A percentile compares a stretch with the other conserved stretches of the same genome.
Evolutionary conservation across 129 eudicot species (phyloP).

Genomic region (Flaveria robusta): DNA sequence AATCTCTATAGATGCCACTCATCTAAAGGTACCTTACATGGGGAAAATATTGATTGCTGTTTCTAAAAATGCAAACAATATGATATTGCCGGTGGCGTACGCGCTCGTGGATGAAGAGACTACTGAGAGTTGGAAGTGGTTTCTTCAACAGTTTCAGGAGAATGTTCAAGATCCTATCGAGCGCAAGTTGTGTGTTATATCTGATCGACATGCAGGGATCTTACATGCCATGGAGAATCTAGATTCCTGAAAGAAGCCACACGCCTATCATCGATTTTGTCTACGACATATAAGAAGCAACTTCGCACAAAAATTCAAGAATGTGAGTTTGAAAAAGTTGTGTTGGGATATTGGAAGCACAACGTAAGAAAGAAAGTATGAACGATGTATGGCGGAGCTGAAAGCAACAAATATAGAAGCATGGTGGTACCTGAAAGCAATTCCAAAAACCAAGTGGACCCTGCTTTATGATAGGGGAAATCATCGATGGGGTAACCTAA

Average conservation of each 20-base stretch:
- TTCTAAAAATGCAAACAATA: too few relatives aligned
- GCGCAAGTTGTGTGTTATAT: neutral
- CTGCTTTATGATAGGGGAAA: too few relatives aligned
- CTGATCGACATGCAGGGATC: neutral
- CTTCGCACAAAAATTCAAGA: neutral
- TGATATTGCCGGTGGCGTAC: too few relatives aligned
- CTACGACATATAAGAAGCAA: neutral
- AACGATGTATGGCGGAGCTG: too few relatives aligned
- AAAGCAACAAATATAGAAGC: too few relatives aligned
- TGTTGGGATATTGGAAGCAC: neutral
- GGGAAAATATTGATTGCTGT: neutral
- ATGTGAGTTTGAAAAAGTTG: neutral
- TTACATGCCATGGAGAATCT: neutral
- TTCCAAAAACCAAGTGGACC: neutral
- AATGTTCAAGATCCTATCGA: neutral
- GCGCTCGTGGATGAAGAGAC: neutral
- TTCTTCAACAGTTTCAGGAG: too few relatives aligned
- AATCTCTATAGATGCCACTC: too few relatives aligned
- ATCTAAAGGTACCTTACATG: too few relatives aligned
- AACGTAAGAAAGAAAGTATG: neutral
- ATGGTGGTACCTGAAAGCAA: neutral
- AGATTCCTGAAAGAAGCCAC: neutral
- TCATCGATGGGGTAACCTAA: too few relatives aligned
- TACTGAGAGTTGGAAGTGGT: neutral
- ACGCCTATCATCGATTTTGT: neutral